These are phyloP conservation scores for Gyrodon lividus DNA, from an alignment of 768 basidiomycete genomes.

Conservation along the genomic window DNA sequence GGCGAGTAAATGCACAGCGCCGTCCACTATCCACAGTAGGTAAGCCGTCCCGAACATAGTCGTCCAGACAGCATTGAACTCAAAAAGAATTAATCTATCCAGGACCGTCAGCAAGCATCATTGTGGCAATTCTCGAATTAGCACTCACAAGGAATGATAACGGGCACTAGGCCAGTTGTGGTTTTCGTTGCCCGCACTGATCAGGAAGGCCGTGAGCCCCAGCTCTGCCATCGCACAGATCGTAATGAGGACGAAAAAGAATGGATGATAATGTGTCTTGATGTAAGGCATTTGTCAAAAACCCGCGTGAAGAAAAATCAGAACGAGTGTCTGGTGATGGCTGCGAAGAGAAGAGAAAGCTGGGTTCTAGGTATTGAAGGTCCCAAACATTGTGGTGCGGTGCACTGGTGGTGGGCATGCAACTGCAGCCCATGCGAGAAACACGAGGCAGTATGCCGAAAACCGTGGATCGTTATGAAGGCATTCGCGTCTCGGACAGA, in stretches of 20 bases:
- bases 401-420: conserved; percentile 19
- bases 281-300: conserved; percentile 38
- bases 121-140: neutral
- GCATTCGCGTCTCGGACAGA: conserved; percentile 1
- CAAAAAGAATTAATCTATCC: conserved; percentile 52
- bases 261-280: conserved; percentile 58
- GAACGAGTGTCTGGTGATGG: conserved; percentile 11
- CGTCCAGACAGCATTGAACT: conserved; percentile 76
- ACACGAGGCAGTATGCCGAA: conserved; percentile 29
- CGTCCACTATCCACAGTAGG: conserved; percentile 67
- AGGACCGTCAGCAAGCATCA: conserved; percentile 4
- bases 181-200: conserved; percentile 64
- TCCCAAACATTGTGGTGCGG: conserved; percentile 20
- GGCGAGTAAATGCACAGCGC: conserved; percentile 66
- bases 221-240: conserved; percentile 70
- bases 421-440: conserved; percentile 25
- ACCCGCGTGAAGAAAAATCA: conserved; percentile 5
- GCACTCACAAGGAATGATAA: conserved; percentile 63
- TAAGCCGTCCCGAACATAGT: conserved; percentile 67
- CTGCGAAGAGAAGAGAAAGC: conserved; percentile 10
- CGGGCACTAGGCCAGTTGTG: conserved; percentile 57
- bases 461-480: conserved; percentile 1
- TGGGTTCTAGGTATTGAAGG: conserved; percentile 17
- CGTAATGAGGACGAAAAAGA: conserved; percentile 63
- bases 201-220: conserved; percentile 71